Conservation (phyloP, 768 basidiomycete species). For the Serendipita vermifera region DNA sequence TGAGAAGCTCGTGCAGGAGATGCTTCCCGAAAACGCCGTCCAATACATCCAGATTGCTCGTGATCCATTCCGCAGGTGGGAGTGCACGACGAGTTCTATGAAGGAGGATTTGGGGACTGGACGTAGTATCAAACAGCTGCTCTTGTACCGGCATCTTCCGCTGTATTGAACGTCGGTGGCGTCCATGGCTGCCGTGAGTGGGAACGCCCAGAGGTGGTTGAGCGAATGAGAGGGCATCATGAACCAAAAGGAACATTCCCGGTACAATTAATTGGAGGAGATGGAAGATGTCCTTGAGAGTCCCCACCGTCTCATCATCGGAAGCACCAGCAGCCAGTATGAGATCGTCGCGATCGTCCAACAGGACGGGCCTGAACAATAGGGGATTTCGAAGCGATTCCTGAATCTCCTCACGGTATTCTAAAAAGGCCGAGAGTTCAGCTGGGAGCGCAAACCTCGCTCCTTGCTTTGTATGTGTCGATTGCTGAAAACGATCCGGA, state of each 20-base stretch:
- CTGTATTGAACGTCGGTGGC: background rate
- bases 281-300: background rate
- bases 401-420: background rate
- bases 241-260: slow-evolving; percentile 4
- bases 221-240: background rate
- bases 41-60: background rate
- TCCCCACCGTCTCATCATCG: background rate
- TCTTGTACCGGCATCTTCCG: background rate
- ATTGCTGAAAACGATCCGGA: background rate
- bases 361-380: background rate
- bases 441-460: background rate
- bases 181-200: background rate
- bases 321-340: background rate
- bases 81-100: background rate
- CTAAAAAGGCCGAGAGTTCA: slow-evolving; percentile 5
- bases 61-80: slow-evolving; percentile 2
- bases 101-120: background rate
- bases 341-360: background rate
- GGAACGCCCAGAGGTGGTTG: background rate
- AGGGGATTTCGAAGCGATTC: background rate
- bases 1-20: background rate
- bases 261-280: slow-evolving; percentile 3
- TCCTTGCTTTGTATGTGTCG: background rate
- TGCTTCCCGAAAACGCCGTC: background rate
- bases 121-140: background rate